A percentile compares a stretch with the other conserved stretches of the same genome.
phyloP scores from a whole-genome alignment of 306 rosid genomes.

The Fragaria iinumae region DNA sequence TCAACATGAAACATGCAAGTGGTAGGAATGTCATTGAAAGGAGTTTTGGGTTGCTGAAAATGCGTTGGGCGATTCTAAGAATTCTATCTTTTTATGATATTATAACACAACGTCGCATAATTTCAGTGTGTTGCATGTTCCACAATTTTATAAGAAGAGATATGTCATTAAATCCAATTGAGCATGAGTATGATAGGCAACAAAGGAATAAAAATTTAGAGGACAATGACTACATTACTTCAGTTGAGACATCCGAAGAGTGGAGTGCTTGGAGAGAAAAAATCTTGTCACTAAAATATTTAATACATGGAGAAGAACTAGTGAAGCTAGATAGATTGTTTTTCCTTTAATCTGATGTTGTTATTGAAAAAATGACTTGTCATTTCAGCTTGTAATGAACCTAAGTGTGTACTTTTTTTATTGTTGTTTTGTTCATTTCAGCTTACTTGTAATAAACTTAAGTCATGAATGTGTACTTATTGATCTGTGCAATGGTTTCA shows the following conservation, averaged over 20 bases:
- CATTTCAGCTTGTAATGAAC: background rate
- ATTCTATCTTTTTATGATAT: background rate
- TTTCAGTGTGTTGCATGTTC: background rate
- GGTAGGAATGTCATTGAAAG: constrained; percentile 1
- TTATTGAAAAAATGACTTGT: background rate
- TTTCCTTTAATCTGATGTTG: background rate
- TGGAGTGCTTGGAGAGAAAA: background rate
- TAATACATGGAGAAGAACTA: background rate
- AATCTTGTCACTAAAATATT: background rate
- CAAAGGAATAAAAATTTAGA: background rate
- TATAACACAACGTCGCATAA: background rate
- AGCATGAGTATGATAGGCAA: background rate
- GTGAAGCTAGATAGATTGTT: background rate
- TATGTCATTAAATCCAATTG: background rate
- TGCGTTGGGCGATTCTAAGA: background rate
- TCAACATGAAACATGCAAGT: background rate
- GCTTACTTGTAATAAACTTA: too few relatives aligned
- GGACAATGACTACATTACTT: background rate
- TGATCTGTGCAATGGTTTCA: too few relatives aligned
- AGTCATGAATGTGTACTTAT: too few relatives aligned
- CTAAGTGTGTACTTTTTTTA: too few relatives aligned
- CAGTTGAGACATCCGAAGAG: background rate
- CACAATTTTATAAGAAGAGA: background rate
- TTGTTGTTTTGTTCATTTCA: too few relatives aligned
- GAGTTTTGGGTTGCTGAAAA: constrained; percentile 4